Conservation (phyloP, 495 filamentous ascomycete genomes). For the Terfezia boudieri region DNA sequence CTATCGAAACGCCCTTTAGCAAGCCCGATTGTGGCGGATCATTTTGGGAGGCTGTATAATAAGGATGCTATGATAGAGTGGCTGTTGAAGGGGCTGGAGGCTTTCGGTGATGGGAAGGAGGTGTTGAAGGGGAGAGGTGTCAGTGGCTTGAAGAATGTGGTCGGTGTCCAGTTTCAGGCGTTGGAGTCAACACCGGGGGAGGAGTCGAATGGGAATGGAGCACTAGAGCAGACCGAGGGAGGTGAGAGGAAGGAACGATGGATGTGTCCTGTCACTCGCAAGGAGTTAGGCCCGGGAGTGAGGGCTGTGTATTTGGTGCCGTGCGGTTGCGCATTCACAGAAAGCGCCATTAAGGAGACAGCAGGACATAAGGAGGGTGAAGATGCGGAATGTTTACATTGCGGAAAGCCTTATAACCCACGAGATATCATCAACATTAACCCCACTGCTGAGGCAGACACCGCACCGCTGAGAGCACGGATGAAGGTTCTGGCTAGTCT, state of each 20-base stretch:
- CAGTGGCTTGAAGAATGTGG: constrained; percentile 63
- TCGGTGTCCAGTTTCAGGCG: constrained; percentile 61
- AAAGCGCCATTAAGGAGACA: constrained; percentile 62
- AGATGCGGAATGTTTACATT: constrained; percentile 33
- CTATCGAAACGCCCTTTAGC: constrained; percentile 55
- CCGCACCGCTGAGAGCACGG: constrained; percentile 42
- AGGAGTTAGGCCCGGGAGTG: constrained; percentile 56
- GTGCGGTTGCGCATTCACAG: constrained; percentile 86
- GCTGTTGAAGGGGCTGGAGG: constrained; percentile 43
- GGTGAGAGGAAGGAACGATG: constrained; percentile 31
- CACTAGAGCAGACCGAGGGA: constrained; percentile 12
- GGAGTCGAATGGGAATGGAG: constrained; percentile 4
- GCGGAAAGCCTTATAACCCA: constrained; percentile 47
- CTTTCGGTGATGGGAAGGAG: constrained; percentile 36
- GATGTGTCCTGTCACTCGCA: constrained; percentile 73
- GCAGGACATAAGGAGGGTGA: constrained; percentile 25
- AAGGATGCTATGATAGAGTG: constrained; percentile 76
- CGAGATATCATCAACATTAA: constrained; percentile 72
- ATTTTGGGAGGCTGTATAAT: constrained; percentile 69
- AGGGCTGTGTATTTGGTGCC: constrained; percentile 80
- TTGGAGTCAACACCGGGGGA: constrained; percentile 23
- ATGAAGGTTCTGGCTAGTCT: constrained; percentile 40
- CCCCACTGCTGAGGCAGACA: constrained; percentile 44
- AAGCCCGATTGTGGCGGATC: constrained; percentile 64
- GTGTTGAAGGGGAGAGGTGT: constrained; percentile 42